Base-by-base conservation (phyloP, 1,139 yeast genomes). In the Yamadazyma aaseri region DNA sequence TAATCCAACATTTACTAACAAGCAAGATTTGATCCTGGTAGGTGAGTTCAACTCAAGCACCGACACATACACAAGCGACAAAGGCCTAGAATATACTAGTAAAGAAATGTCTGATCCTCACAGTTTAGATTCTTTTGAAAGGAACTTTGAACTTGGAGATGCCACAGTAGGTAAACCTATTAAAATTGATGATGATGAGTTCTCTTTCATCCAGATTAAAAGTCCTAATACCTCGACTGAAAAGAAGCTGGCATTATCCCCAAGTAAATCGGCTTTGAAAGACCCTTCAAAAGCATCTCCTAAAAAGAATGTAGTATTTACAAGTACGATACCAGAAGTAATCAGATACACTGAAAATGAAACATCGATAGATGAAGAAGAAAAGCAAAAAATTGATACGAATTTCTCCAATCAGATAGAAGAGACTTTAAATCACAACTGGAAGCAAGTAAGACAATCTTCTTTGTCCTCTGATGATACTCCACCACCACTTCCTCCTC, bases 231-330 rank as follows among this genome's bases (percentile, higher is more conserved):
- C 20, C 10, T 7, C n/a, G 27, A 20, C 9, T 6, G 4, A 11
- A 24, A 12, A 20, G 13, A 22, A n/a, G 25, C 14, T n/a, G 29
- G 6, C 21, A n/a, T 8, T 38, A 5, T 63, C 71, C 2, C 75
- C 74, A 3, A 59, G 57, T 35, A 68, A 64, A 43, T 65, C 73
- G 13, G 67, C 65, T 25, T 61, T 70, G 68, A 65, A 59, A 40
- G 60, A 58, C 35, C 58, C 3, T 50, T 60, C 1, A 45, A 45
- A 5, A 38, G 48, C 8, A 10, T 64, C 72, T 1, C 73, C 73
- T 4, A 62, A 60, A 38, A 68, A 67, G 40, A 58, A 51, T 29
- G 74, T 68, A 7, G 74, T 60, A 2, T 68, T 69, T 38, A 58
- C 62, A 6, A 45, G 44, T 35, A 42, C 58, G 4, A 51, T 47